These are phyloP conservation scores for Pseudocercospora cruenta DNA, from an alignment of 2,329 filamentous ascomycete genomes.

Conservation along the genomic window DNA sequence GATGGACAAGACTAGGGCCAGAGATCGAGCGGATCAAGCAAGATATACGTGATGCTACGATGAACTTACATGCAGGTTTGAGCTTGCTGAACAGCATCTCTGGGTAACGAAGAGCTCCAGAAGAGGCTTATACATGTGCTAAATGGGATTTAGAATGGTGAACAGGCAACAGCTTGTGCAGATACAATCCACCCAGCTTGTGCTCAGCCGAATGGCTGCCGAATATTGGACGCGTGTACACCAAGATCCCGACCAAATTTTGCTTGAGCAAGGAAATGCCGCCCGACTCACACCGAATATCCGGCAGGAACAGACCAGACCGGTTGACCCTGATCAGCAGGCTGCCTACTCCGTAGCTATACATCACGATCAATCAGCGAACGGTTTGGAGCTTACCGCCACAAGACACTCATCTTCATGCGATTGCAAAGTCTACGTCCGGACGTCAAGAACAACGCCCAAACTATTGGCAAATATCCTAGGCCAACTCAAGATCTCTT, in stretches of 20 bases:
- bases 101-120: background rate
- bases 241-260: too few species aligned
- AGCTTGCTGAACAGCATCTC: background rate
- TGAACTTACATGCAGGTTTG: background rate
- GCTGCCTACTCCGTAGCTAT: too few species aligned
- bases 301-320: too few species aligned
- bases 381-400: background rate
- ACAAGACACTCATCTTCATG: background rate
- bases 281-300: too few species aligned
- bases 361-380: too few species aligned
- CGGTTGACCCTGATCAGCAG: too few species aligned
- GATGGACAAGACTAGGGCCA: background rate
- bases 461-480: background rate
- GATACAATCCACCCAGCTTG: background rate
- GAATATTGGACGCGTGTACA: too few species aligned
- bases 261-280: too few species aligned
- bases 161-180: background rate
- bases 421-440: background rate
- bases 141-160: background rate
- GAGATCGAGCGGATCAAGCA: background rate
- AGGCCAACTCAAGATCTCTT: background rate
- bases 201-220: background rate
- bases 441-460: background rate
- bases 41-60: background rate
- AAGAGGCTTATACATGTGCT: background rate